Conservation (phyloP, 2,329 filamentous ascomycete genomes). For the Colletotrichum sp. region DNA sequence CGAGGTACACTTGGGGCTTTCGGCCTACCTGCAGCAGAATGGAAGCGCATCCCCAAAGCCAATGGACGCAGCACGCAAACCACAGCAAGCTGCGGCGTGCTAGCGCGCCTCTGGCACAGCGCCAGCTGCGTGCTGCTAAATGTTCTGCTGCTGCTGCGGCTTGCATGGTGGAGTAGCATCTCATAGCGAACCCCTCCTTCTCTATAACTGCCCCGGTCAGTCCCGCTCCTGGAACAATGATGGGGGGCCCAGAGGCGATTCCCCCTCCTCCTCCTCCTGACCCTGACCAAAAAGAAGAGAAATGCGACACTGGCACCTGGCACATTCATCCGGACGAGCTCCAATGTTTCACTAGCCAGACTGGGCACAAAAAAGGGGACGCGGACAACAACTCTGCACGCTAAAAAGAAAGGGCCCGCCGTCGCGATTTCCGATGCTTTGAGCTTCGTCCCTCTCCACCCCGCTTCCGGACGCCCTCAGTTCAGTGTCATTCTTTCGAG, state of each 20-base stretch:
- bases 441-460: slow-evolving; percentile 21
- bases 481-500: background rate
- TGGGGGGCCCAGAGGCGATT: background rate
- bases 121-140: background rate
- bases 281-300: background rate
- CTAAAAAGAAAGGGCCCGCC: slow-evolving; percentile 22
- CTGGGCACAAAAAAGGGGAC: slow-evolving; percentile 17
- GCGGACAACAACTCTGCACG: slow-evolving; percentile 8
- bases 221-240: background rate
- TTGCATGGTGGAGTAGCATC: slow-evolving; percentile 4
- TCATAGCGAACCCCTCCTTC: background rate
- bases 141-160: slow-evolving; percentile 3
- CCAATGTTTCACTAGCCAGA: slow-evolving; percentile 20
- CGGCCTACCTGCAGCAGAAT: background rate
- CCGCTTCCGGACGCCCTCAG: slow-evolving; percentile 12
- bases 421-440: slow-evolving; percentile 14
- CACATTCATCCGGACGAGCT: background rate
- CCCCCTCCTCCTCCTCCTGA: slow-evolving; percentile 3
- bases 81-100: background rate
- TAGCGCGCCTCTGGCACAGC: background rate
- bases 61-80: background rate
- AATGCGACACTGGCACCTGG: slow-evolving; percentile 15
- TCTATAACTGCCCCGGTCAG: slow-evolving; percentile 12
- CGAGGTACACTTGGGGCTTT: background rate
- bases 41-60: background rate